Conservation (phyloP, 73 alveolate species). For the Durusdinium trenchii region DNA sequence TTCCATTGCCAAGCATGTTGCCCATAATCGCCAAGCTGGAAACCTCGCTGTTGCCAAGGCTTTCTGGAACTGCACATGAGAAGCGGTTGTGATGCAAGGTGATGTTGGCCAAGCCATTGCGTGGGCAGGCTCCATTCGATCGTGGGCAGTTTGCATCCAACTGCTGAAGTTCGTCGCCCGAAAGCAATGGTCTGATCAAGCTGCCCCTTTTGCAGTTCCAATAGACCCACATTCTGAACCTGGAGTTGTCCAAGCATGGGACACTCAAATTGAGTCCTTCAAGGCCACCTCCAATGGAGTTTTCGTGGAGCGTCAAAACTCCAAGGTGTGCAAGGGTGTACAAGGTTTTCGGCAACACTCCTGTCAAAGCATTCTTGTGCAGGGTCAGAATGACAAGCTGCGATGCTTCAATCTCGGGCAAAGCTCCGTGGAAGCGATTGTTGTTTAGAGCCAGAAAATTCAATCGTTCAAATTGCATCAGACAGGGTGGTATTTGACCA, state of each 20-base stretch:
- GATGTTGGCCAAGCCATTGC: not conserved
- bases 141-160: not conserved
- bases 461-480: not conserved
- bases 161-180: not conserved
- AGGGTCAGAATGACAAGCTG: not conserved
- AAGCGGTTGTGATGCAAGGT: constrained; percentile 44
- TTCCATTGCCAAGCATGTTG: constrained; percentile 42
- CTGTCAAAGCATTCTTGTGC: not conserved
- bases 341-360: not conserved
- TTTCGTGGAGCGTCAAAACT: not conserved
- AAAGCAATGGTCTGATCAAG: no score
- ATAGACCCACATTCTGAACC: not conserved
- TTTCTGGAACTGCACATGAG: not conserved
- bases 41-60: not conserved
- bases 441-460: not conserved
- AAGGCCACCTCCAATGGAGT: not conserved
- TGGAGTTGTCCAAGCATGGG: not conserved
- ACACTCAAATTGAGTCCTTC: no score
- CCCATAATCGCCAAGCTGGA: not conserved
- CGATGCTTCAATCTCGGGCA: not conserved
- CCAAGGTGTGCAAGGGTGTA: not conserved
- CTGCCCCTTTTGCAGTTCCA: not conserved
- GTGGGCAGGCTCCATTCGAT: not conserved
- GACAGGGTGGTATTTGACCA: not conserved
- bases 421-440: not conserved